Evolutionary conservation across 352 stramenopile species (phyloP).

Genomic region (Phytophthora megakarya): DNA sequence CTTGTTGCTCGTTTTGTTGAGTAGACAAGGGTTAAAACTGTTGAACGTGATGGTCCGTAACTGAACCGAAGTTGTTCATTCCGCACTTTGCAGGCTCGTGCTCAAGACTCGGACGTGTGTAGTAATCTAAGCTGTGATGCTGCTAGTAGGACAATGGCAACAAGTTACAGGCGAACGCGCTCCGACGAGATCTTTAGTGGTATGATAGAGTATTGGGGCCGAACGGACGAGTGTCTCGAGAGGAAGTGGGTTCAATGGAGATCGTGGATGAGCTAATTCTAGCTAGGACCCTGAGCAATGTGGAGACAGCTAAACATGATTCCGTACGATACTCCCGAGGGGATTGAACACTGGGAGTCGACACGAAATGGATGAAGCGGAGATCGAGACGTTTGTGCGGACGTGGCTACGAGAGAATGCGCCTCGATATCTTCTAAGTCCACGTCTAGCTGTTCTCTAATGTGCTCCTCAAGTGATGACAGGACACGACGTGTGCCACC

Average conservation of each 20-base stretch:
- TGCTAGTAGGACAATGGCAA: background rate
- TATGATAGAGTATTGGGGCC: slow-evolving; percentile 82
- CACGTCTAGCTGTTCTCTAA: slow-evolving; percentile 58
- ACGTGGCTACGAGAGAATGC: slow-evolving; percentile 74
- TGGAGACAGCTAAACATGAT: slow-evolving; percentile 84
- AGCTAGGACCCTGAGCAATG: slow-evolving; percentile 58
- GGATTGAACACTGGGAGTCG: slow-evolving; percentile 85
- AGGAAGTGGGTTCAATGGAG: slow-evolving; percentile 86
- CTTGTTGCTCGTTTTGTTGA: slow-evolving; percentile 2
- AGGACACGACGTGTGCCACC: too few relatives aligned
- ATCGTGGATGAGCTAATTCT: slow-evolving; percentile 76
- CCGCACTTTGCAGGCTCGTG: slow-evolving; percentile 20
- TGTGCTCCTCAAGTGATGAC: too few relatives aligned
- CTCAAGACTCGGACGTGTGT: background rate
- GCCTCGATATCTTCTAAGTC: slow-evolving; percentile 85
- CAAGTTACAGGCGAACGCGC: background rate
- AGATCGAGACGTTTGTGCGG: slow-evolving; percentile 80
- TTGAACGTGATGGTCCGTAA: slow-evolving; percentile 27
- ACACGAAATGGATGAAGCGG: slow-evolving; percentile 56
- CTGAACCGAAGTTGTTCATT: slow-evolving; percentile 33
- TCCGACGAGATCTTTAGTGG: slow-evolving; percentile 49
- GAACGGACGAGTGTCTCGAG: slow-evolving; percentile 81
- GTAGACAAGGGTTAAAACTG: slow-evolving; percentile 1
- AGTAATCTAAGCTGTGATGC: slow-evolving; percentile 10
- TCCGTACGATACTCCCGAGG: slow-evolving; percentile 76